These are phyloP conservation scores for Phytophthora kernoviae DNA, from an alignment of 352 stramenopile species.

Conservation along the genomic window DNA sequence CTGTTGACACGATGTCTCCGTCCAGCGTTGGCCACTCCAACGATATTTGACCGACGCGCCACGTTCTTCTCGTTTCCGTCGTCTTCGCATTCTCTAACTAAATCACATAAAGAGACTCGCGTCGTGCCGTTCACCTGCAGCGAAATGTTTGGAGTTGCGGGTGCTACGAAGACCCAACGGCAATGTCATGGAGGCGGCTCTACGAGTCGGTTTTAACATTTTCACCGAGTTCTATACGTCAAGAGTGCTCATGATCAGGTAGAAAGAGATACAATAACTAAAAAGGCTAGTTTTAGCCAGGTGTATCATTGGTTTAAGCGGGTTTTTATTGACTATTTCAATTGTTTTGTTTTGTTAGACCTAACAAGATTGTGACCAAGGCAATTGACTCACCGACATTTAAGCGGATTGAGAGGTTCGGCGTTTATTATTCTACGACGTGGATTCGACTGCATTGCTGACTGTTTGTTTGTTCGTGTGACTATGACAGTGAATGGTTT, in stretches of 20 bases:
- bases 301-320: not conserved
- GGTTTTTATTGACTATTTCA: not conserved
- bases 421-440: not conserved
- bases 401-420: conserved; percentile 85
- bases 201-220: conserved; percentile 79
- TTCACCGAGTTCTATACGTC: conserved; percentile 88
- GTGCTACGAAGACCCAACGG: conserved; percentile 72
- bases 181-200: conserved; percentile 80
- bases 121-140: conserved; percentile 77
- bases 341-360: conserved; percentile 34
- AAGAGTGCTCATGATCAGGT: conserved; percentile 79
- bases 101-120: conserved; percentile 74
- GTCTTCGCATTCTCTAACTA: conserved; percentile 55
- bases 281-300: no score
- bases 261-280: no score
- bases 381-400: conserved; percentile 86
- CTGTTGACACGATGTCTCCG: conserved; percentile 14
- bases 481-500: conserved; percentile 67
- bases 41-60: conserved; percentile 15
- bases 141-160: conserved; percentile 82
- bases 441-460: not conserved
- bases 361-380: conserved; percentile 74
- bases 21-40: not conserved
- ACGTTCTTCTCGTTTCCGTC: conserved; percentile 69
- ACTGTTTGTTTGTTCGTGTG: conserved; percentile 1